Conservation (phyloP, 192 early-diverging fungal species). For the Podila epicladia region DNA sequence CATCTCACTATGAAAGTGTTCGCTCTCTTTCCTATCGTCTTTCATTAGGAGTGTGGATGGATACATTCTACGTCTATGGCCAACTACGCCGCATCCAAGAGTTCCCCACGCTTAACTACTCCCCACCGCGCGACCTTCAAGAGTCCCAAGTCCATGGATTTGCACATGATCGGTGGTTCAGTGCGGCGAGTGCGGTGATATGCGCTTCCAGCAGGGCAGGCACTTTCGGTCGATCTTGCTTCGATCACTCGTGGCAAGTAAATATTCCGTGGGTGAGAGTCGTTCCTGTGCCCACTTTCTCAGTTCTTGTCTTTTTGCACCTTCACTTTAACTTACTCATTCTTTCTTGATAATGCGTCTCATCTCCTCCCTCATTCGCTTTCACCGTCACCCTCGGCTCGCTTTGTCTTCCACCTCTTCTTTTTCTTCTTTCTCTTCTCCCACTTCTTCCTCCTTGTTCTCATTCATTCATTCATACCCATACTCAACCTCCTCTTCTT, state of each 20-base stretch:
- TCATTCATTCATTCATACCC: neutral
- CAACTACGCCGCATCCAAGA: too few species aligned
- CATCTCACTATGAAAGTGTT: too few species aligned
- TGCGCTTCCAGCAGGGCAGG: too few species aligned
- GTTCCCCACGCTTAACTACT: too few species aligned
- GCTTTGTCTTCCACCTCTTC: neutral
- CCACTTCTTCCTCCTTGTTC: neutral
- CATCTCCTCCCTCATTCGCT: constrained; percentile 1
- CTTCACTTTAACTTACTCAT: neutral
- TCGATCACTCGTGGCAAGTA: neutral
- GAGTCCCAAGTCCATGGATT: too few species aligned
- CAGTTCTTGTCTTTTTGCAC: neutral
- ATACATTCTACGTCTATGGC: too few species aligned
- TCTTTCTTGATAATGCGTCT: neutral
- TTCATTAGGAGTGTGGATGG: too few species aligned
- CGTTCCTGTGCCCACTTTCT: neutral
- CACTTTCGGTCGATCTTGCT: neutral
- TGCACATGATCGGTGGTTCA: too few species aligned
- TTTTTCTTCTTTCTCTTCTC: neutral
- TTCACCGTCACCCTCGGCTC: constrained; percentile 5
- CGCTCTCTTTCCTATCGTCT: too few species aligned
- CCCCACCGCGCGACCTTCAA: too few species aligned
- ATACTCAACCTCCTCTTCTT: neutral
- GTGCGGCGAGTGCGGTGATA: too few species aligned
- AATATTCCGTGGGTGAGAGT: too few species aligned